These are phyloP conservation scores for Isatis tinctoria DNA, from an alignment of 345 rosid genomes.

Conservation along the genomic window DNA sequence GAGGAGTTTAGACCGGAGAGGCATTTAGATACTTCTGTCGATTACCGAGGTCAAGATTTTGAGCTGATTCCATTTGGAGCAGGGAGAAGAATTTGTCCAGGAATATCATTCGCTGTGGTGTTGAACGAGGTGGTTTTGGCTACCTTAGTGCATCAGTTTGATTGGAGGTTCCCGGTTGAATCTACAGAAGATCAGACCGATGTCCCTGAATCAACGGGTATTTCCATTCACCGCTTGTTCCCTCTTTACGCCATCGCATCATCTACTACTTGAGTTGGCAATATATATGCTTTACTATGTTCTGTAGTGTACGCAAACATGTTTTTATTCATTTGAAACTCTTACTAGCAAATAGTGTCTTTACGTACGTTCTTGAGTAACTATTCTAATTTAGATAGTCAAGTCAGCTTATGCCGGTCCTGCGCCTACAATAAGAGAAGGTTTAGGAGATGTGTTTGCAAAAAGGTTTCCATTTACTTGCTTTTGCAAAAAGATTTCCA, in stretches of 20 bases:
- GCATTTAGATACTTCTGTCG: conserved; percentile 17
- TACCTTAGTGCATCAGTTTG: conserved; percentile 23
- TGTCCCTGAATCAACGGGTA: conserved; percentile 9
- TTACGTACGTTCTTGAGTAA: neutral
- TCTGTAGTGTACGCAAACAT: neutral
- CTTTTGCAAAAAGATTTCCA: neutral
- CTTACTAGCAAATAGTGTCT: neutral
- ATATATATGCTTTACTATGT: neutral
- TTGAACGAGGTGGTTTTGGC: conserved; percentile 28
- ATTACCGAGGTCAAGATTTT: conserved; percentile 33
- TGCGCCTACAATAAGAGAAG: too few relatives aligned
- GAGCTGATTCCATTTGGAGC: conserved; percentile 33
- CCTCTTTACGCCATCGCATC: conserved; percentile 17
- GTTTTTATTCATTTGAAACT: neutral
- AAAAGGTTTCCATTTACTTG: too few relatives aligned
- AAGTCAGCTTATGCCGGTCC: too few relatives aligned
- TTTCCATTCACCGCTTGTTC: conserved; percentile 8
- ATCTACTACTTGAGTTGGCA: neutral
- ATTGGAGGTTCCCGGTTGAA: conserved; percentile 13
- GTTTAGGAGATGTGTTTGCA: too few relatives aligned
- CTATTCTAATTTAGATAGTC: neutral
- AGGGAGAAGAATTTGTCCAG: conserved; percentile 35
- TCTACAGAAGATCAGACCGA: neutral
- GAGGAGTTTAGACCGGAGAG: conserved; percentile 31
- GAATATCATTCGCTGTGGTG: conserved; percentile 16